phyloP scores from a whole-genome alignment of 108 stramenopile genomes.

The Skeletonema menzelii region DNA sequence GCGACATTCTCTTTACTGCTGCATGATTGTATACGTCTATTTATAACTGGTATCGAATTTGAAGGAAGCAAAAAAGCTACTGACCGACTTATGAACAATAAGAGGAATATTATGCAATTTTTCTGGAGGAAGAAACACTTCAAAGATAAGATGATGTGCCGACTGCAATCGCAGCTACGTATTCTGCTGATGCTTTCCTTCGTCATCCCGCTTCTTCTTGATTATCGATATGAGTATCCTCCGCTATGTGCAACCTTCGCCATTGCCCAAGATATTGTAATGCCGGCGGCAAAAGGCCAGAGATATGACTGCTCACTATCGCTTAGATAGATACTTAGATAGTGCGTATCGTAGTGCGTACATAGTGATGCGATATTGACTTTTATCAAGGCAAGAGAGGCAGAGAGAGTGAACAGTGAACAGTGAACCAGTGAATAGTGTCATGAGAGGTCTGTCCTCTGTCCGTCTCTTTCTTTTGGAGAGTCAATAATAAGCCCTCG shows the following conservation, averaged over 20 bases:
- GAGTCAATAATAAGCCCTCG: no score
- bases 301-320: no score
- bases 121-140: neutral
- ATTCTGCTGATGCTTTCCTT: neutral
- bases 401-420: no score
- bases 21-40: neutral
- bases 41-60: conserved; percentile 1
- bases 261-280: neutral
- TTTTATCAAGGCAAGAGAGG: no score
- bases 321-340: no score
- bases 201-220: neutral
- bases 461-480: no score
- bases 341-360: no score
- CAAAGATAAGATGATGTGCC: neutral
- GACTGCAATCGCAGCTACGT: neutral
- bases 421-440: no score
- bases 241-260: neutral
- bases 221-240: no score
- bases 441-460: no score
- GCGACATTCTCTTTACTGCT: neutral
- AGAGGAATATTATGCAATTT: neutral
- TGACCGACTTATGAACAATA: neutral
- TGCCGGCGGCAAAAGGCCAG: no score
- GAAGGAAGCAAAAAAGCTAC: neutral
- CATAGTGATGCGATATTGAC: no score